Conservation (phyloP, 768 basidiomycete genomes). For the Boletus bicolor region DNA sequence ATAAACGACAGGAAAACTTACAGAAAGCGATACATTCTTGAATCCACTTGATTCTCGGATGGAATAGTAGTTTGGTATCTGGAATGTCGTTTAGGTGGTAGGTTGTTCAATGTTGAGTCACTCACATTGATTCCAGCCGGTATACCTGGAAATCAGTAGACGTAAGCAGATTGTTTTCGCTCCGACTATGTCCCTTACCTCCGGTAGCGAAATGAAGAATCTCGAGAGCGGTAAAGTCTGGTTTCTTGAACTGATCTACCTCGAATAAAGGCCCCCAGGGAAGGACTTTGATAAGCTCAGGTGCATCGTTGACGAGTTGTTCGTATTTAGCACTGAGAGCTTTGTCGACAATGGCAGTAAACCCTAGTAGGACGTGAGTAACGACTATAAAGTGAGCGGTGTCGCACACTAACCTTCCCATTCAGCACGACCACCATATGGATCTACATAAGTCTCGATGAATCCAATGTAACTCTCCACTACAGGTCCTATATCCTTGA, state of each 20-base stretch:
- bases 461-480: slow-evolving; percentile 90
- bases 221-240: slow-evolving; percentile 85
- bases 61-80: slow-evolving; percentile 87
- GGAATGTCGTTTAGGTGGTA: background rate
- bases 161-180: background rate
- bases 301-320: slow-evolving; percentile 68
- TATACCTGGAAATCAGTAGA: slow-evolving; percentile 47
- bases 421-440: slow-evolving; percentile 87
- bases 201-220: slow-evolving; percentile 81
- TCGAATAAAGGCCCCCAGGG: slow-evolving; percentile 76
- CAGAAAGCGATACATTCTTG: slow-evolving; percentile 85
- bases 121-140: slow-evolving; percentile 82
- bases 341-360: slow-evolving; percentile 88
- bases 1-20: slow-evolving; percentile 33
- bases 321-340: slow-evolving; percentile 80
- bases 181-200: slow-evolving; percentile 40
- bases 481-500: slow-evolving; percentile 81
- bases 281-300: slow-evolving; percentile 72
- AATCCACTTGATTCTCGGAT: slow-evolving; percentile 80
- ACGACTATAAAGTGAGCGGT: background rate
- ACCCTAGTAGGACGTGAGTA: slow-evolving; percentile 45
- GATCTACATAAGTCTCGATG: slow-evolving; percentile 84
- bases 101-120: background rate
- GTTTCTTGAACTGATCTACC: slow-evolving; percentile 76
- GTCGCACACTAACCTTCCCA: slow-evolving; percentile 67